Base-by-base conservation (phyloP, 768 basidiomycete species). In the Xerocomus spinulosus region DNA sequence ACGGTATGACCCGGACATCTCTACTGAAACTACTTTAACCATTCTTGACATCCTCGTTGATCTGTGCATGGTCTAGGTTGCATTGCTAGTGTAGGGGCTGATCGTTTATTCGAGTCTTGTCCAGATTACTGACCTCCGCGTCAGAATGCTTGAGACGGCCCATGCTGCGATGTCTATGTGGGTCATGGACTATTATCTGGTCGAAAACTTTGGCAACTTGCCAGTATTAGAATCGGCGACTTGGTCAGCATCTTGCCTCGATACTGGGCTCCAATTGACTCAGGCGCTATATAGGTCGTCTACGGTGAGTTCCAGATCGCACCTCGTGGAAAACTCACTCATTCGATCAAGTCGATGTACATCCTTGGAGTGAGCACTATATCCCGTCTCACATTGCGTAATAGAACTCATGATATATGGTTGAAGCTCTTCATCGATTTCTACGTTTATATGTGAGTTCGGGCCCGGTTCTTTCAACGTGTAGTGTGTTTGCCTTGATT, bases 371-470 rank as follows among this genome's bases (percentile, higher is more conserved):
- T 63, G 36, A 57, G 62, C 29, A 21, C 24, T 21, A 0, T 44
- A 13, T n/a, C 39, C 12, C 9, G 3, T 17, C 14, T 13, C 13
- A 5, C 2, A 23, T 8, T 13, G 2, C 24, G 2, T 14, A 1
- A 21, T 9, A 10, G 18, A 18, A 18, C 49, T 64, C 40, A 62
- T 15, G 8, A 13, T 1, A 20, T 0, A 2, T n/a, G n/a, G n/a
- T n/a, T n/a, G n/a, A 49, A 63, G 62, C 50, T 63, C 20, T 2
- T 62, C 21, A 57, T 62, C 35, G 62, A 63, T 49, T 62, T 65
- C 13, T 51, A 62, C 30, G 60, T 63, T 18, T 63, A 63, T 23
- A 13, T 54, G 62, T 59, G 21, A 46, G 62, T 40, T 23, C 2
- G 12, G 12, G 12, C 45, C 17, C 17, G 13, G 13, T 28, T 24